These are phyloP conservation scores for Diutina pseudorugosa DNA, from an alignment of 1,139 yeast genomes.

Conservation along the genomic window DNA sequence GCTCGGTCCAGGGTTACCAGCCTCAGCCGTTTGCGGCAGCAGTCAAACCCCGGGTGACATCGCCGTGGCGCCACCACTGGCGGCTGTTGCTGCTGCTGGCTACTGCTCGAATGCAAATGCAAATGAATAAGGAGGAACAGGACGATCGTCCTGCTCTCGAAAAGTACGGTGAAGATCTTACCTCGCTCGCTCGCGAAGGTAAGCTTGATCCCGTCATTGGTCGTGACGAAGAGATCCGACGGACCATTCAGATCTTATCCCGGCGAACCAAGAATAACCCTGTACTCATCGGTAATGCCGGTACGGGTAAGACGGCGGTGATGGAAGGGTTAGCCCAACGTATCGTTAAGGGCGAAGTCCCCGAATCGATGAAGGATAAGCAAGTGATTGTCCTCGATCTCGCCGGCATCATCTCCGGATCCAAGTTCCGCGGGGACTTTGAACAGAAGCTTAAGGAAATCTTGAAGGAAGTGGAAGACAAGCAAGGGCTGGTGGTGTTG, in stretches of 20 bases:
- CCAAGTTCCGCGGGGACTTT: slow-evolving; percentile 91
- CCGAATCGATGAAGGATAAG: slow-evolving; percentile 83
- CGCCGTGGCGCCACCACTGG: neutral
- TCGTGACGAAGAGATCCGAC: slow-evolving; percentile 84
- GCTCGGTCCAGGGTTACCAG: neutral
- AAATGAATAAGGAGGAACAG: slow-evolving; percentile 32
- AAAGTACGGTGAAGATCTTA: slow-evolving; percentile 77
- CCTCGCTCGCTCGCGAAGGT: slow-evolving; percentile 79
- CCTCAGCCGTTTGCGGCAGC: neutral
- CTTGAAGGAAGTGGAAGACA: slow-evolving; percentile 76
- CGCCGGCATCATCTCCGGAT: slow-evolving; percentile 86
- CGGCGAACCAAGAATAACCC: slow-evolving; percentile 93
- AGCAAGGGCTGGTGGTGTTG: slow-evolving; percentile 65
- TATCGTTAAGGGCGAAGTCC: slow-evolving; percentile 83
- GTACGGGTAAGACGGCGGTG: slow-evolving; percentile 95
- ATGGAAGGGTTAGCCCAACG: slow-evolving; percentile 95
- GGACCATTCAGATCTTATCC: slow-evolving; percentile 86
- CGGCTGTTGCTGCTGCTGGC: neutral
- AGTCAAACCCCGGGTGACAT: neutral
- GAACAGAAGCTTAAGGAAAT: slow-evolving; percentile 82
- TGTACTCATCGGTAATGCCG: slow-evolving; percentile 87
- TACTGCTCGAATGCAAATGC: slow-evolving; percentile 20
- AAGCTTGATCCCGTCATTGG: slow-evolving; percentile 96
- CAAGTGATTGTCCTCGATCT: slow-evolving; percentile 73
- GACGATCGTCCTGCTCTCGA: slow-evolving; percentile 69